Percentiles rank a stretch among this genome's conserved stretches.
These are phyloP conservation scores for Cryoendolithus antarcticus DNA, from an alignment of 2,329 filamentous ascomycete genomes.

Conservation along the genomic window DNA sequence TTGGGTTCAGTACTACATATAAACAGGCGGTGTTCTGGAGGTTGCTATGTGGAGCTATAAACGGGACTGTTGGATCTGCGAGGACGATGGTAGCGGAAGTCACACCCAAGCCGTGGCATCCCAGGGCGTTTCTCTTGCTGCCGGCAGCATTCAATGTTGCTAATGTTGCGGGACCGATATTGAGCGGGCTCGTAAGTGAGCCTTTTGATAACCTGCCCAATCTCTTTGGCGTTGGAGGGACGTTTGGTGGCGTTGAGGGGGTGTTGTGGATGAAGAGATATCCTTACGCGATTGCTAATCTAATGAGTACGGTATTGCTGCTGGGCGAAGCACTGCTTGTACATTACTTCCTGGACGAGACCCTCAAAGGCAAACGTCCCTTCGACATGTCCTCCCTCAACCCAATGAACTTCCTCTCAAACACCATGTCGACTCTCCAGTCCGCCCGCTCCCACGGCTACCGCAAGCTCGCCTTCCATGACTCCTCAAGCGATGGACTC, in stretches of 20 bases:
- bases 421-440: slow-evolving; percentile 10
- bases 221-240: slow-evolving; percentile 44
- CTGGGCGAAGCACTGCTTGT: slow-evolving; percentile 41
- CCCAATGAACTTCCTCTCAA: slow-evolving; percentile 12
- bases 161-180: slow-evolving; percentile 33
- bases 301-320: slow-evolving; percentile 47
- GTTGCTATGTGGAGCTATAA: slow-evolving; percentile 28
- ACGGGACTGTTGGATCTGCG: slow-evolving; percentile 29
- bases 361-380: slow-evolving; percentile 21
- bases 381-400: slow-evolving; percentile 5
- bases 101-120: slow-evolving; percentile 29
- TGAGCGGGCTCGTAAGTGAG: slow-evolving; percentile 53
- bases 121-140: slow-evolving; percentile 27
- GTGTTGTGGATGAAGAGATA: slow-evolving; percentile 49
- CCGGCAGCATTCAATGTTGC: slow-evolving; percentile 31
- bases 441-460: slow-evolving; percentile 18
- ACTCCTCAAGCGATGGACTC: slow-evolving; percentile 18
- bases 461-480: slow-evolving; percentile 11
- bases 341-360: slow-evolving; percentile 49
- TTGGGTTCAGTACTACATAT: slow-evolving; percentile 27
- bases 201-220: slow-evolving; percentile 43
- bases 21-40: slow-evolving; percentile 30
- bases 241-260: slow-evolving; percentile 40
- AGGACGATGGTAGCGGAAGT: slow-evolving; percentile 30
- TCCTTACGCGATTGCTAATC: slow-evolving; percentile 51